Base-by-base conservation (phyloP, 1,284 basidiomycete species). In the Sutorius eximius region DNA sequence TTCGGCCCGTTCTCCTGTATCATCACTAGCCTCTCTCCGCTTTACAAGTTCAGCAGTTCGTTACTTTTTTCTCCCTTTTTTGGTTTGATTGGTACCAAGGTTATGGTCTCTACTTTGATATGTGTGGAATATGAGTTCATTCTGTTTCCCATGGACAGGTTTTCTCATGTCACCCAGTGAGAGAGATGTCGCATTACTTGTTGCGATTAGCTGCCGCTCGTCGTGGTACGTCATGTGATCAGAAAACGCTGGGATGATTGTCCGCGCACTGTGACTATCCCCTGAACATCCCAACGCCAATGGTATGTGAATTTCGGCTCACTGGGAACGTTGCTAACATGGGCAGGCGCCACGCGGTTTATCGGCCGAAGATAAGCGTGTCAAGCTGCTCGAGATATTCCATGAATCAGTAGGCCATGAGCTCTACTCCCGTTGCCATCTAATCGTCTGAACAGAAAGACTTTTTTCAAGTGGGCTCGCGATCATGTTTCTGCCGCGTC, bases 361-460 rank as follows among this genome's bases (percentile, higher is more conserved):
- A 46, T 91, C 89, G 30, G 82, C 78, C 7, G 90, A 92, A 67
- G 90, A 92, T 68, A 92, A 92, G 68, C 85, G 87, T 61, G 77
- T 85, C 57, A 89, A 86, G 64, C 67, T 95, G 54, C 72, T 95
- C 18, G 92, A 95, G 72, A 89, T 95, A 62, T 94, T 95, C 67
- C 91, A 94, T 66, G 93, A 95, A 71, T 87, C 87, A 12, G 93
- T 90, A 63, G 61, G 81, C 66, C 5, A 37, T 40, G 5, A 15
- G 30, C 33, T 32, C 43, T 3, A 30, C 18, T 22, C 30, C 13
- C 18, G 34, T 20, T 10, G 32, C n/a, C 3, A 27, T 49, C 59
- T 60, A 40, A 56, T 22, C 18, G n/a, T 32, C 33, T 32, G 37
- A 50, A 41, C 63, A 94, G 93, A 88, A 87, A 71, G 91, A 94